These are phyloP conservation scores for Bauhinia variegata DNA, from an alignment of 306 rosid species.

Conservation along the genomic window DNA sequence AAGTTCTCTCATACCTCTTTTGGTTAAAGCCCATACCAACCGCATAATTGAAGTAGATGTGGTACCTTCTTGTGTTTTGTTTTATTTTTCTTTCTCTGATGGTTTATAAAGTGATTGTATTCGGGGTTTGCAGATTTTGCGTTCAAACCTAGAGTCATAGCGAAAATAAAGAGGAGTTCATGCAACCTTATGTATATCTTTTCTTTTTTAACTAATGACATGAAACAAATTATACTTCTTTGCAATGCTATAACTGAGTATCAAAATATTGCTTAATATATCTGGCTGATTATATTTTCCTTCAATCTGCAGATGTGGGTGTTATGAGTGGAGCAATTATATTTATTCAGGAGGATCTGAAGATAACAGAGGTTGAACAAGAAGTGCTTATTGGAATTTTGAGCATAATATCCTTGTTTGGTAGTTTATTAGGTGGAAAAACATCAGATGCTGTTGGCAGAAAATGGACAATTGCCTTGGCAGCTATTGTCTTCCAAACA, in stretches of 20 bases:
- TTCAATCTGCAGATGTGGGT: slow-evolving; percentile 57
- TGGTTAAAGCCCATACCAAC: neutral
- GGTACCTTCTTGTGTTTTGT: neutral
- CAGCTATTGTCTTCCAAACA: slow-evolving; percentile 62
- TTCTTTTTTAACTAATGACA: neutral
- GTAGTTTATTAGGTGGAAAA: slow-evolving; percentile 68
- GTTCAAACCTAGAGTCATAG: too few relatives aligned
- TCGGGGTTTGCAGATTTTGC: too few relatives aligned
- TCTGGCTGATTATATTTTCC: slow-evolving; percentile 25
- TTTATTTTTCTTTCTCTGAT: too few relatives aligned
- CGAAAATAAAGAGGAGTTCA: too few relatives aligned
- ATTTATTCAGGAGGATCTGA: slow-evolving; percentile 67
- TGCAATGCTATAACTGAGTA: neutral
- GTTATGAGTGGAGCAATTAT: slow-evolving; percentile 80
- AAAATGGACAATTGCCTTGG: slow-evolving; percentile 72
- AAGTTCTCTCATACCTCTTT: too few relatives aligned
- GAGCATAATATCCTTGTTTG: slow-evolving; percentile 66
- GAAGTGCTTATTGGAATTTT: slow-evolving; percentile 74
- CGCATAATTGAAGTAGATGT: neutral
- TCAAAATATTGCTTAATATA: neutral
- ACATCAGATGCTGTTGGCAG: slow-evolving; percentile 65
- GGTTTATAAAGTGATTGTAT: too few relatives aligned
- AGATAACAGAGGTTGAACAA: slow-evolving; percentile 65
- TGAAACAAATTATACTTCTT: neutral
- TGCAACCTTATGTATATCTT: neutral